Evolutionary conservation across 2,329 filamentous ascomycete species (phyloP), one percentile per base, ranked within the genome.

Genomic region (Aspergillus tanneri): DNA sequence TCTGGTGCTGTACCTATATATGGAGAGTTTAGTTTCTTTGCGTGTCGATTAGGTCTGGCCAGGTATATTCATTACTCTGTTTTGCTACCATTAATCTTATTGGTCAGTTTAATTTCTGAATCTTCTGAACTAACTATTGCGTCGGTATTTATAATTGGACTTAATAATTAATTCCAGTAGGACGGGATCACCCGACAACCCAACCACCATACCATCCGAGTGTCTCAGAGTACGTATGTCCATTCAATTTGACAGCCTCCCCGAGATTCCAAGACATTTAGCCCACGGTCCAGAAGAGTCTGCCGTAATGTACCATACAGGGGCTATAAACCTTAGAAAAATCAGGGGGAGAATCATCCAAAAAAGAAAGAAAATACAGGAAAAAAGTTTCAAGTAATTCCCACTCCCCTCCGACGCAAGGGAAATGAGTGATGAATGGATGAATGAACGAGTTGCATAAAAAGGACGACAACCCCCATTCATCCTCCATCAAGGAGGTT

Each of bases 301-400:
- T 39, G 23, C 50, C 47, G 44, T 41, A 52, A 53, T 49, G 49
- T 47, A 52, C 52, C 24, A 38, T 34, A 46, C 37, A 54, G 43
- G 52, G 51, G 50, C 24, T 6, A 25, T 11, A 25, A 11, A 25
- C 6, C 6, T 25, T 25, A 25, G 24, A 25, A 25, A 25, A 25
- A 25, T n/a, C n/a, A n/a, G 11, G 11, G 24, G 11, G 11, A 25
- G 24, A 25, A 34, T 8, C 5, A 34, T 8, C 7, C 5, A 34
- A 28, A 34, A 34, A 34, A 34, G n/a, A 34, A 34, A 18, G 14
- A 14, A 34, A 18, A 34, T 34, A 34, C 11, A 7, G 16, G 28
- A 14, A 10, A 8, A 12, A 16, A 32, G 9, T 10, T 32, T 12
- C 14, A 12, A n/a, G 27, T 28, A 28, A 28, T 28, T 28, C 11